phyloP scores from a whole-genome alignment of 2,329 filamentous ascomycete species.

The Calonectria pseudoreteaudii region DNA sequence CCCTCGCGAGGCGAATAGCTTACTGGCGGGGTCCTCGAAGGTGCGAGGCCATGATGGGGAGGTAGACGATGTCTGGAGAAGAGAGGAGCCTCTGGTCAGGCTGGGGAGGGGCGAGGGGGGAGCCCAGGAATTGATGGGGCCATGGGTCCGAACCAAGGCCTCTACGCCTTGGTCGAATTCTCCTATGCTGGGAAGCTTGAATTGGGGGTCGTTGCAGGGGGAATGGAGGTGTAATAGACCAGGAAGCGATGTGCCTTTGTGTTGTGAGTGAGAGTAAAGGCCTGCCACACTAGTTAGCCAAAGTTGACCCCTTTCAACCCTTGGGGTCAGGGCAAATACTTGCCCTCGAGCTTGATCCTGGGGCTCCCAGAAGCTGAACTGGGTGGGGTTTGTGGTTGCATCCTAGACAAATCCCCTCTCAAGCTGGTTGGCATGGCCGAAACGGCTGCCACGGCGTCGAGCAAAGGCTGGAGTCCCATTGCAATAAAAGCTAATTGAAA shows the following conservation, averaged over 20 bases:
- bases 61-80: slow-evolving; percentile 36
- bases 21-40: slow-evolving; percentile 20
- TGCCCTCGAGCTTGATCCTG: slow-evolving; percentile 48
- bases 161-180: slow-evolving; percentile 55
- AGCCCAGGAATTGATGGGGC: slow-evolving; percentile 42
- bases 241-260: slow-evolving; percentile 41
- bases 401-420: not conserved
- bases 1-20: slow-evolving; percentile 26
- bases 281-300: slow-evolving; percentile 29
- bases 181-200: slow-evolving; percentile 50
- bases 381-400: slow-evolving; percentile 40
- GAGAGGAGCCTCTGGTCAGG: slow-evolving; percentile 35
- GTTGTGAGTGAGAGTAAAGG: slow-evolving; percentile 37
- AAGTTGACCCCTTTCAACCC: not conserved
- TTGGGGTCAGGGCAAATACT: slow-evolving; percentile 18
- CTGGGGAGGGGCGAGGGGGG: slow-evolving; percentile 45
- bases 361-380: slow-evolving; percentile 50
- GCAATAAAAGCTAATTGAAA: slow-evolving; percentile 20
- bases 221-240: slow-evolving; percentile 31
- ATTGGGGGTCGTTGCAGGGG: slow-evolving; percentile 28
- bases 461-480: slow-evolving; percentile 39
- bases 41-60: slow-evolving; percentile 31
- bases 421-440: slow-evolving; percentile 13
- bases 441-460: slow-evolving; percentile 29
- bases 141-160: slow-evolving; percentile 47